phyloP scores from a whole-genome alignment of 2,329 filamentous ascomycete species.

The Myriosclerotinia scirpicola region DNA sequence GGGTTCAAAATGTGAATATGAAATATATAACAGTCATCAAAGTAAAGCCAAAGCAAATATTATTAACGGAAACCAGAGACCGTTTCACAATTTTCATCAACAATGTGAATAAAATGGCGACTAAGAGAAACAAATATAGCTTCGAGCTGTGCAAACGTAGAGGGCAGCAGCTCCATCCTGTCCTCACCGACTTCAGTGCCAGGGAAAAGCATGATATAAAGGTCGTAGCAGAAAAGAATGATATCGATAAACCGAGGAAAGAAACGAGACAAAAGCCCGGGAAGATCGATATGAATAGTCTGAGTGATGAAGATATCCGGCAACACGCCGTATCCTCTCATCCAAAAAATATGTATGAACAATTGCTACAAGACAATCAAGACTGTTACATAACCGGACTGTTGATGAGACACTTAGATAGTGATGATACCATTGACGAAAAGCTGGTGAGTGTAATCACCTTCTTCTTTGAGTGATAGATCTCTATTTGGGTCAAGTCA shows the following conservation, averaged over 20 bases:
- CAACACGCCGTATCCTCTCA: not conserved
- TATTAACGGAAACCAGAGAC: not conserved
- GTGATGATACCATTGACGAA: conserved; percentile 21
- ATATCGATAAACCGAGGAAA: not conserved
- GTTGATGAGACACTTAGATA: conserved; percentile 30
- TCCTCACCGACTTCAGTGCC: conserved; percentile 19
- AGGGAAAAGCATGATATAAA: not conserved
- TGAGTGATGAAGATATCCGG: not conserved
- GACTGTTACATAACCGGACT: conserved; percentile 28
- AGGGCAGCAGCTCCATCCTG: not conserved
- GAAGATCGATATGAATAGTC: too few relatives aligned
- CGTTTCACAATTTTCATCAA: not conserved
- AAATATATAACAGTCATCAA: not conserved
- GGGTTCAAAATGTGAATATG: not conserved
- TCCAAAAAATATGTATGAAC: conserved; percentile 16
- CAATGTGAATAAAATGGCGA: conserved; percentile 3
- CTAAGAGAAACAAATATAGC: not conserved
- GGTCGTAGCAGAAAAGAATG: not conserved
- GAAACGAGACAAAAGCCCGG: not conserved
- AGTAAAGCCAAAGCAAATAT: not conserved
- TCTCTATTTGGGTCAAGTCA: too few relatives aligned
- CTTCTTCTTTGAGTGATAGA: too few relatives aligned
- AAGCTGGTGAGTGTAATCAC: not conserved
- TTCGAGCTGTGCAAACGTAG: conserved; percentile 23
- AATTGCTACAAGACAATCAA: conserved; percentile 27